A percentile compares a stretch with the other conserved stretches of the same genome.
Evolutionary conservation across 1,284 basidiomycete genomes (phyloP).

Genomic region (Tausonia pullulans): DNA sequence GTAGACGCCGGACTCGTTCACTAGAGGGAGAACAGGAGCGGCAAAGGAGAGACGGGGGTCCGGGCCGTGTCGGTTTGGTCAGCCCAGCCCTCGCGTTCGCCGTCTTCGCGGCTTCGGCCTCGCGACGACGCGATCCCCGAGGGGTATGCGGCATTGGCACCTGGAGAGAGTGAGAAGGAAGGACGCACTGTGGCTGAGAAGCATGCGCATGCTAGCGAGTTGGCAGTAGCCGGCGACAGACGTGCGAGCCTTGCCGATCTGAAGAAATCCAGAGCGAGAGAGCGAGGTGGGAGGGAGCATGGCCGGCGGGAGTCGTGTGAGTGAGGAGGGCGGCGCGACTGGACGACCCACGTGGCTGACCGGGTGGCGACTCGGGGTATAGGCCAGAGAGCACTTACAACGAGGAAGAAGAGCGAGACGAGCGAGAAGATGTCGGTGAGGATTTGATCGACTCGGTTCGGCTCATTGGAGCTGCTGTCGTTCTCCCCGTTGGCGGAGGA

Average conservation of each 20-base stretch:
- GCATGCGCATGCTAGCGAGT: constrained; percentile 81
- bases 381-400: constrained; percentile 26
- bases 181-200: constrained; percentile 32
- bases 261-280: neutral
- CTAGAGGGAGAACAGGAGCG: constrained; percentile 25
- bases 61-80: too few species aligned
- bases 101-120: too few species aligned
- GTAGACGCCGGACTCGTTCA: constrained; percentile 88
- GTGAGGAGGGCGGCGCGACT: neutral
- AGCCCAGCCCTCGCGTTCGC: too few species aligned
- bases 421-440: constrained; percentile 87
- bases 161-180: neutral
- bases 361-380: neutral
- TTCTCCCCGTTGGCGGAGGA: constrained; percentile 16
- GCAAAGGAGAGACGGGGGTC: neutral
- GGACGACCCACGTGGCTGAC: neutral
- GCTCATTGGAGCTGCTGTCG: constrained; percentile 36
- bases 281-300: constrained; percentile 24
- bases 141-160: too few species aligned
- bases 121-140: too few species aligned
- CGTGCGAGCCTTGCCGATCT: constrained; percentile 81
- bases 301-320: constrained; percentile 10
- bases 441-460: constrained; percentile 80
- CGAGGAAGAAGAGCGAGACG: constrained; percentile 82
- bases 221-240: constrained; percentile 87